Base-by-base conservation (phyloP, 257 asterid species). In the Solanum chiquidenum region DNA sequence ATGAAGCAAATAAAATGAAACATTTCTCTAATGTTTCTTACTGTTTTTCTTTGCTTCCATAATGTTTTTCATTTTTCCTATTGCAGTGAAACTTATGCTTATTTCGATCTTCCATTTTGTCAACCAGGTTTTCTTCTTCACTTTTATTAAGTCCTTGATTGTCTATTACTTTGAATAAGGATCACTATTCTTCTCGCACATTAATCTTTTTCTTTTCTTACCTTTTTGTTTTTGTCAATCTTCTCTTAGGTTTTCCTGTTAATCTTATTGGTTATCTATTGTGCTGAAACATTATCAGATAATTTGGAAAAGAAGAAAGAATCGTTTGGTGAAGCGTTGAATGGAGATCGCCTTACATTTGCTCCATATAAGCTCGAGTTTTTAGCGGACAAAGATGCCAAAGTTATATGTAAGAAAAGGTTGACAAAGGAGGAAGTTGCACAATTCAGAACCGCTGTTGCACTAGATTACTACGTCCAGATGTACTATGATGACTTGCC, bases 401-500 rank as follows among this genome's bases (percentile, higher is more conserved):
- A 66, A 62, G 72, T 75, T 52, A 2, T 84, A 44, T 87, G 91
- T 69, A 76, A 86, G 55, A 87, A 66, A 84, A 87, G 68, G 49
- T 55, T 89, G 55, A 89, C 86, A 44, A 66, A 31, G 86, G 89
- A 87, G 82, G 89, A 89, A 87, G 88, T 84, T 44, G 72, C 83
- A 5, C 83, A 18, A 40, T 89, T 89, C 60, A 84, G 75, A 84
- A 75, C 86, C 20, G 85, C 86, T 46, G 21, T 87, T 84, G 31
- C 58, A 66, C 79, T 60, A 49, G 91, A 89, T 49, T 89, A 89
- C 86, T 89, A 62, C 35, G 8, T 55, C 71, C 88, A 89, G 25
- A 75, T 89, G 86, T 89, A 83, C 86, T 87, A 62, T 34, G 91
- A 89, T 74, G 88, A 87, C 86, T 64, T 89, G 42, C 91, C 88